Conservation (phyloP, 768 basidiomycete genomes). For the Rhodotorula paludigena region DNA sequence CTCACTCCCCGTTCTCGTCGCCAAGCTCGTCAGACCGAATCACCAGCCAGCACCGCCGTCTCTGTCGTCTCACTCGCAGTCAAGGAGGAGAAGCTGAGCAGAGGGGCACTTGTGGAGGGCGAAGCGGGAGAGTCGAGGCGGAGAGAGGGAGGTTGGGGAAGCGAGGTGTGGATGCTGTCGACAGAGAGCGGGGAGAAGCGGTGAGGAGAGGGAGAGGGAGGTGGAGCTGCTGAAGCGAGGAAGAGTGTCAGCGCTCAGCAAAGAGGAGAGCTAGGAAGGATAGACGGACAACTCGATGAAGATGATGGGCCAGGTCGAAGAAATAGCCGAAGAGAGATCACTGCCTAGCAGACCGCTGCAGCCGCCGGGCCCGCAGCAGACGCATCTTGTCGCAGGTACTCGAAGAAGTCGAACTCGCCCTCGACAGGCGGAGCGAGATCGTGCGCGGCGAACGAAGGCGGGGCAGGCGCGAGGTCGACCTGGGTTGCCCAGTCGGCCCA, state of each 20-base stretch:
- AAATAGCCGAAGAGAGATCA: background rate
- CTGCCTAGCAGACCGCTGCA: constrained; percentile 28
- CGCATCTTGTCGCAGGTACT: constrained; percentile 22
- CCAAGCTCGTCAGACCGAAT: constrained; percentile 16
- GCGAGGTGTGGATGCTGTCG: background rate
- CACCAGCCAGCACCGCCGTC: background rate
- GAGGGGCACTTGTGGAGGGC: background rate
- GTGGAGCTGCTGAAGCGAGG: no score
- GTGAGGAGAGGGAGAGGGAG: no score
- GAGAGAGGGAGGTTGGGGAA: background rate
- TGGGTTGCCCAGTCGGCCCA: constrained; percentile 28
- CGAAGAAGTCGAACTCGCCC: constrained; percentile 28
- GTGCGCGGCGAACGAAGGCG: no score
- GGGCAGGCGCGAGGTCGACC: background rate
- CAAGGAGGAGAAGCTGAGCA: background rate
- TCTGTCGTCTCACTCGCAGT: background rate
- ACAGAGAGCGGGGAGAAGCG: background rate
- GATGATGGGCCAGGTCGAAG: no score
- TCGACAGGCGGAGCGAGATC: background rate
- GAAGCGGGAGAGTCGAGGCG: background rate
- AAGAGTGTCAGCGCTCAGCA: no score
- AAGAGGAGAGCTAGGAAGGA: background rate
- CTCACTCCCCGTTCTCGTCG: background rate
- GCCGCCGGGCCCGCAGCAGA: constrained; percentile 2
- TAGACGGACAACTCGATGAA: background rate